Percentiles rank a stretch among this genome's conserved stretches.
phyloP scores from a whole-genome alignment of 2,329 filamentous ascomycete species.

The Apiospora pterosperma region DNA sequence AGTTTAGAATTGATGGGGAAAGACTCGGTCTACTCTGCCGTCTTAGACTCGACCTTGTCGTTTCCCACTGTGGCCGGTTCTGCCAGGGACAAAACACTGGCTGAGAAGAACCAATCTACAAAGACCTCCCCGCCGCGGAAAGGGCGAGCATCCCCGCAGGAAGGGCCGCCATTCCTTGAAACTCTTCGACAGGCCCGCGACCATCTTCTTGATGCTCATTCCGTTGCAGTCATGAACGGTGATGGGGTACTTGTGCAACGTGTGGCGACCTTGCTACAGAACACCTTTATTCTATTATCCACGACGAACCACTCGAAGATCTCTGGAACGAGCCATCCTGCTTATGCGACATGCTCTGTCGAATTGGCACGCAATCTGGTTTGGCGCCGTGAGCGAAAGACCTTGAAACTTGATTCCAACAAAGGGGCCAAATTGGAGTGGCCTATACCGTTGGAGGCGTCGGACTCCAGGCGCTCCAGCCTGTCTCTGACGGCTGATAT shows the following conservation, averaged over 20 bases:
- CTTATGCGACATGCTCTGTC: conserved; percentile 59
- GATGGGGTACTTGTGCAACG: conserved; percentile 60
- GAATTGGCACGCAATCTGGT: conserved; percentile 70
- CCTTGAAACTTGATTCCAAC: conserved; percentile 37
- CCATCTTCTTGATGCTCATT: conserved; percentile 61
- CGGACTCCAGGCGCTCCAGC: conserved; percentile 36
- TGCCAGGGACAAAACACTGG: conserved; percentile 33
- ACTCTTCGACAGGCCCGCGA: conserved; percentile 64
- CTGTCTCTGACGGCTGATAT: conserved; percentile 49
- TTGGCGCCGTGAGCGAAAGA: conserved; percentile 62
- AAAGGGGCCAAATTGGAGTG: conserved; percentile 31
- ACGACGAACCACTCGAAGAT: conserved; percentile 51
- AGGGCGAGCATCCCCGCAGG: conserved; percentile 19
- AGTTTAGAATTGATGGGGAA: conserved; percentile 70
- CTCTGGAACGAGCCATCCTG: conserved; percentile 45
- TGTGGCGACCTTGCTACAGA: conserved; percentile 61
- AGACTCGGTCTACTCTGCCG: conserved; percentile 82
- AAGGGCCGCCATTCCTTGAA: conserved; percentile 49
- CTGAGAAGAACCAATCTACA: conserved; percentile 31
- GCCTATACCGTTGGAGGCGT: conserved; percentile 28
- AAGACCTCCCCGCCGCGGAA: conserved; percentile 35
- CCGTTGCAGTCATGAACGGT: conserved; percentile 48
- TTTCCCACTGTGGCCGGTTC: conserved; percentile 64
- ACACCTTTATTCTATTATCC: conserved; percentile 62
- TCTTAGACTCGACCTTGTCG: conserved; percentile 90